Conservation (phyloP, 2,329 filamentous ascomycete genomes). For the Botrytis porri region DNA sequence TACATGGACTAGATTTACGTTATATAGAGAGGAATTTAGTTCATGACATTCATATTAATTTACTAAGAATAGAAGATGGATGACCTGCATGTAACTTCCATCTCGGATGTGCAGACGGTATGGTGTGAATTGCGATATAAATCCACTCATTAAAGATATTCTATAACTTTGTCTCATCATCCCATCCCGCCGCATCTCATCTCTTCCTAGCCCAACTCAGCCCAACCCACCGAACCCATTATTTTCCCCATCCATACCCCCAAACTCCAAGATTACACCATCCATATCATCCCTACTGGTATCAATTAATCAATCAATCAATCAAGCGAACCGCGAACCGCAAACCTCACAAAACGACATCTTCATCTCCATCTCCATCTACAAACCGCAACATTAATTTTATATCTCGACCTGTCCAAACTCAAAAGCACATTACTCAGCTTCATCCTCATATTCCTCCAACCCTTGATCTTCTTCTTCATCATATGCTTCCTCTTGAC, state of each 20-base stretch:
- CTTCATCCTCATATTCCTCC: slow-evolving; percentile 6
- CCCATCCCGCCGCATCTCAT: not conserved
- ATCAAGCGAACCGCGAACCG: not conserved
- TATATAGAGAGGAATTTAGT: not conserved
- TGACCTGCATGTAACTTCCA: not conserved
- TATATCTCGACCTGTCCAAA: not conserved
- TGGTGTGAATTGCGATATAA: not conserved
- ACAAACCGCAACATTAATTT: not conserved
- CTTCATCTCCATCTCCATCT: not conserved
- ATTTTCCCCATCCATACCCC: not conserved
- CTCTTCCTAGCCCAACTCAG: not conserved
- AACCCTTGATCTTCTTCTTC: slow-evolving; percentile 30
- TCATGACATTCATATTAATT: not conserved
- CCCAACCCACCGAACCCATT: not conserved
- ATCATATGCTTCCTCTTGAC: slow-evolving; percentile 33
- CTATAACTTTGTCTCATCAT: not conserved
- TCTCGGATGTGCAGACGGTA: not conserved
- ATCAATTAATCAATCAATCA: not conserved
- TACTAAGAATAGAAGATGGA: not conserved
- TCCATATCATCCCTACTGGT: slow-evolving; percentile 6
- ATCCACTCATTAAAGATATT: not conserved
- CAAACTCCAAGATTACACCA: slow-evolving; percentile 2
- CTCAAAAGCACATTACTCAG: not conserved
- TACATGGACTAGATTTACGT: not conserved
- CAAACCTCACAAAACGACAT: not conserved